Percentiles rank a stretch among this genome's conserved stretches.
Conservation (phyloP, 2,329 filamentous ascomycete genomes). For the Coniochaeta prunicola region DNA sequence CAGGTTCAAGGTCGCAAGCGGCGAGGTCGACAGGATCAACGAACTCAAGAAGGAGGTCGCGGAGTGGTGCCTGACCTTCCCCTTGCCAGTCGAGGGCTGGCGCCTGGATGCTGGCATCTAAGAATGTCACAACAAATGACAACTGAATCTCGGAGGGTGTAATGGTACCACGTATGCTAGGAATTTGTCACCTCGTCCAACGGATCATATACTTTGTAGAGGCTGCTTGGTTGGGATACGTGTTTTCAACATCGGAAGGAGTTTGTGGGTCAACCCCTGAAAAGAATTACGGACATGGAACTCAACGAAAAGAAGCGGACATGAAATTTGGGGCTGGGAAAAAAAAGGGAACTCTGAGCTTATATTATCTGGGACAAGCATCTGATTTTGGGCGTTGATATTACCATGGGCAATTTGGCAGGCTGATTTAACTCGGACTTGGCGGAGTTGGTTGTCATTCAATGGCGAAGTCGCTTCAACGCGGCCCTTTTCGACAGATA, state of each 20-base stretch:
- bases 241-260: conserved; percentile 5
- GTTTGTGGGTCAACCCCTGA: conserved; percentile 1
- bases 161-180: not conserved
- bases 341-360: not conserved
- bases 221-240: not conserved
- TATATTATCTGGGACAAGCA: not conserved
- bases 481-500: not conserved
- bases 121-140: conserved; percentile 13
- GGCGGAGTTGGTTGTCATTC: conserved; percentile 1
- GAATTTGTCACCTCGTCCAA: not conserved
- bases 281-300: not conserved
- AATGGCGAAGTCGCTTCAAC: not conserved
- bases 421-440: not conserved
- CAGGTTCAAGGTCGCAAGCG: conserved; percentile 80
- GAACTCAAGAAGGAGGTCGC: conserved; percentile 84
- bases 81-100: conserved; percentile 78
- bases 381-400: conserved; percentile 1
- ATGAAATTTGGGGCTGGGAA: not conserved
- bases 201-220: not conserved
- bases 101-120: conserved; percentile 53
- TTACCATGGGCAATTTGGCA: not conserved
- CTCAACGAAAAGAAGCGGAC: not conserved
- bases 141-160: not conserved
- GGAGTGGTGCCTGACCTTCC: conserved; percentile 81
- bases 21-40: conserved; percentile 74